Evolutionary conservation across 73 alveolate species (phyloP).

Genomic region (Paramecium caudatum): DNA sequence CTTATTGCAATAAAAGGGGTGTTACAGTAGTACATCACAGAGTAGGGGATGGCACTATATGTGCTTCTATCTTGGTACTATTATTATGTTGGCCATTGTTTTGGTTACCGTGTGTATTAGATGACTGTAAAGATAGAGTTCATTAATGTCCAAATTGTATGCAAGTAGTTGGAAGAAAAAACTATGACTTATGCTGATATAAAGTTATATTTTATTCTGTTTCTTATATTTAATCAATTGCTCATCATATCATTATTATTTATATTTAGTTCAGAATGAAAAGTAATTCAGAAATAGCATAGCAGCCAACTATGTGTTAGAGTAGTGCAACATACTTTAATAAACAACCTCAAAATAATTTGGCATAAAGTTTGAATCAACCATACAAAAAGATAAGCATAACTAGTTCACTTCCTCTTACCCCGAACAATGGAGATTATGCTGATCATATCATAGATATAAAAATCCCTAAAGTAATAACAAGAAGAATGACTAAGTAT

Average conservation of each 20-base stretch:
- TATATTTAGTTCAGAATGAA: too few species aligned
- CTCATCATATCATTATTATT: too few species aligned
- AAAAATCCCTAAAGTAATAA: neutral
- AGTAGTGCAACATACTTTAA: too few species aligned
- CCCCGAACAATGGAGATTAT: conserved; percentile 29
- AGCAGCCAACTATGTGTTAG: too few species aligned
- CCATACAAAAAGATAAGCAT: too few species aligned
- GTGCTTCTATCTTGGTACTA: neutral
- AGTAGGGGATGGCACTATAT: neutral
- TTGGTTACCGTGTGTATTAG: neutral
- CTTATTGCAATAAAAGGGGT: neutral
- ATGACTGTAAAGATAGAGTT: conserved; percentile 23
- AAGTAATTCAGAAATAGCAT: too few species aligned
- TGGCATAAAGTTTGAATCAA: too few species aligned
- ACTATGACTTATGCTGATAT: neutral
- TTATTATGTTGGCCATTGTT: conserved; percentile 37
- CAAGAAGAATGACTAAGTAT: conserved; percentile 43
- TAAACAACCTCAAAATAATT: too few species aligned
- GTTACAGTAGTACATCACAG: neutral
- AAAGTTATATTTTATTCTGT: too few species aligned
- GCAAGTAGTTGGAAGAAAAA: neutral
- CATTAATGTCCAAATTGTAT: neutral
- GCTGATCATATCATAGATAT: neutral
- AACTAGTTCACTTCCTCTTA: conserved; percentile 5
- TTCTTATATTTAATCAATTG: too few species aligned